Percentiles rank a stretch among this genome's conserved stretches.
phyloP scores from a whole-genome alignment of 2,329 filamentous ascomycete genomes.

The Pezicula carpinea region DNA sequence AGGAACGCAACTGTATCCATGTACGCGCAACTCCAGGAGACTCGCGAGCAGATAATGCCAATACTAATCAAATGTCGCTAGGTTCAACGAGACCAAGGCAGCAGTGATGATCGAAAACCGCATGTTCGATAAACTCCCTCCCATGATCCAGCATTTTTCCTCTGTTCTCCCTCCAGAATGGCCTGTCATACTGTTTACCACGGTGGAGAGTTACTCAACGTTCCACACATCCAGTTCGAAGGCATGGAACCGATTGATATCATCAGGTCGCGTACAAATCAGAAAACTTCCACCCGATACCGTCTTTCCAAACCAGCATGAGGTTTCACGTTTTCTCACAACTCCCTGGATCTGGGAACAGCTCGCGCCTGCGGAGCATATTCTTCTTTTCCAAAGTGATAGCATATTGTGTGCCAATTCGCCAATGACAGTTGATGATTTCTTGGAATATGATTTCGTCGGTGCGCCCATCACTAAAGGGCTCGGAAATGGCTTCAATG shows the following conservation, averaged over 20 bases:
- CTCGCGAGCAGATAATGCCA: no score
- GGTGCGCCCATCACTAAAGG: constrained; percentile 23
- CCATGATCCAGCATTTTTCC: constrained; percentile 31
- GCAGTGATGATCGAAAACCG: constrained; percentile 31
- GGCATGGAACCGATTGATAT: constrained; percentile 29
- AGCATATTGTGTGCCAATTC: constrained; percentile 24
- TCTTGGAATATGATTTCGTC: constrained; percentile 26
- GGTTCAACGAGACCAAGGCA: constrained; percentile 12
- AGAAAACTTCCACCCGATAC: constrained; percentile 28
- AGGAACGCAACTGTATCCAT: no score
- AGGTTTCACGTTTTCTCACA: constrained; percentile 25
- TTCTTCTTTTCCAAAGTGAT: constrained; percentile 26
- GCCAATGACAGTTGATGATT: constrained; percentile 20
- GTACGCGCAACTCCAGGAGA: no score
- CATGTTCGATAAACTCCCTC: constrained; percentile 24
- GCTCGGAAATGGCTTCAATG: constrained; percentile 24
- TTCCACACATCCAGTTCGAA: constrained; percentile 18
- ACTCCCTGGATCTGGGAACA: constrained; percentile 24
- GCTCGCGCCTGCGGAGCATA: constrained; percentile 22
- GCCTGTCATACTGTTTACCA: constrained; percentile 37
- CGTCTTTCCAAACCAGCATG: constrained; percentile 26
- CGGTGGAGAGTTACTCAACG: constrained; percentile 16
- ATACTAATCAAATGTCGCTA: no score
- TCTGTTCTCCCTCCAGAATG: constrained; percentile 34
- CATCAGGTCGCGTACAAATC: constrained; percentile 27